These are phyloP conservation scores for Periconia digitata DNA, from an alignment of 2,329 filamentous ascomycete species.

Conservation along the genomic window DNA sequence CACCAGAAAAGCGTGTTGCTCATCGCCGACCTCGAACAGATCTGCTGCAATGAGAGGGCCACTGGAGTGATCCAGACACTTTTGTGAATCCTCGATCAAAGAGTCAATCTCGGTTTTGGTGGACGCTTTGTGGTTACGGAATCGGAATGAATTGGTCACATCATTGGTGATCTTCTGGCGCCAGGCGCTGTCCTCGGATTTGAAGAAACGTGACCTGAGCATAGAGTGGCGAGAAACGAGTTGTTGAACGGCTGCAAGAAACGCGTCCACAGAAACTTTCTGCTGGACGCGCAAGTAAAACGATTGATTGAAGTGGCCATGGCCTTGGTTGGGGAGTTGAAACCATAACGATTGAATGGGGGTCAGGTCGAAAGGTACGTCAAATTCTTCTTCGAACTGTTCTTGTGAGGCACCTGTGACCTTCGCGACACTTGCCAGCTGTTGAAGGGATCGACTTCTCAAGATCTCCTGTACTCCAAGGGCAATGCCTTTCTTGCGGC, in stretches of 20 bases:
- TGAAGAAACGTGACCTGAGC: constrained; percentile 33
- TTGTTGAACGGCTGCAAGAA: constrained; percentile 24
- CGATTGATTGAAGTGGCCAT: constrained; percentile 39
- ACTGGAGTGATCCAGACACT: constrained; percentile 25
- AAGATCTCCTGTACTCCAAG: constrained; percentile 53
- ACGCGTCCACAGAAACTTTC: constrained; percentile 24
- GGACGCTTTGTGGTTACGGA: constrained; percentile 23
- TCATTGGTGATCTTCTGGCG: constrained; percentile 37
- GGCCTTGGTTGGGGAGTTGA: constrained; percentile 31
- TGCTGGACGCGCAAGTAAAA: constrained; percentile 34
- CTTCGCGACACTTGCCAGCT: constrained; percentile 29
- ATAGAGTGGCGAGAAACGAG: constrained; percentile 35
- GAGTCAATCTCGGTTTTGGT: constrained; percentile 28
- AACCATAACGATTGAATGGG: constrained; percentile 39
- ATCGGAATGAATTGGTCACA: constrained; percentile 28
- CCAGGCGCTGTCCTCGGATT: constrained; percentile 27
- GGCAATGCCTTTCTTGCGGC: constrained; percentile 49
- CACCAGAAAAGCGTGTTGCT: constrained; percentile 38
- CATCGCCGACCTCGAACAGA: constrained; percentile 35
- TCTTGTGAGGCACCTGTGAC: constrained; percentile 18
- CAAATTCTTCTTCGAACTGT: constrained; percentile 26
- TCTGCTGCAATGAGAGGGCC: constrained; percentile 38
- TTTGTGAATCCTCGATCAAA: constrained; percentile 34
- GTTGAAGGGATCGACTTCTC: constrained; percentile 49
- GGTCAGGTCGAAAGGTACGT: constrained; percentile 32